phyloP scores from a whole-genome alignment of 768 basidiomycete genomes.

The Boletus insuetus region DNA sequence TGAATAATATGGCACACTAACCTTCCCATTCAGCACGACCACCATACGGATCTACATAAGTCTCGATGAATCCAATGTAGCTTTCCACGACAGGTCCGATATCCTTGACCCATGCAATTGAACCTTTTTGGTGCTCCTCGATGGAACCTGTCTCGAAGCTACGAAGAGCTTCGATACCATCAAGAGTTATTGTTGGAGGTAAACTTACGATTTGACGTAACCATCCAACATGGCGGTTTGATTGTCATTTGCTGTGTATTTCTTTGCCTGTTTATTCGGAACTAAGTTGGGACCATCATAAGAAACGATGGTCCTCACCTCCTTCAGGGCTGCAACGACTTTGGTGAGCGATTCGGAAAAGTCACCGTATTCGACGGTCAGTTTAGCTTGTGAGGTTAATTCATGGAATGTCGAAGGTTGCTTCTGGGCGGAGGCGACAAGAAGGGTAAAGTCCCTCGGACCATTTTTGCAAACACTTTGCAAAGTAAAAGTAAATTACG shows the following conservation, averaged over 20 bases:
- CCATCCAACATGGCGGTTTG: slow-evolving; percentile 71
- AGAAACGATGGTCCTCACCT: slow-evolving; percentile 39
- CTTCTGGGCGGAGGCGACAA: slow-evolving; percentile 66
- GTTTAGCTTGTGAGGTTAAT: slow-evolving; percentile 44
- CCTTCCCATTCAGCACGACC: slow-evolving; percentile 95
- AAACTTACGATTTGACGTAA: slow-evolving; percentile 72
- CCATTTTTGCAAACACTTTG: slow-evolving; percentile 69
- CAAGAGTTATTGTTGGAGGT: not conserved
- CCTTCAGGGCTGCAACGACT: slow-evolving; percentile 52
- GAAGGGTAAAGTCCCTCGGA: slow-evolving; percentile 58
- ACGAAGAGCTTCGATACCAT: not conserved
- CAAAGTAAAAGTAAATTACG: not conserved
- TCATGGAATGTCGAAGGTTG: slow-evolving; percentile 42
- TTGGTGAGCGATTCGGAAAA: slow-evolving; percentile 56
- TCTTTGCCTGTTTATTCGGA: slow-evolving; percentile 52
- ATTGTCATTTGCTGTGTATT: slow-evolving; percentile 69
- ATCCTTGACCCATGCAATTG: slow-evolving; percentile 82
- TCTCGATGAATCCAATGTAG: slow-evolving; percentile 86
- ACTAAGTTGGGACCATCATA: not conserved
- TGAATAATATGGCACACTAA: slow-evolving; percentile 20
- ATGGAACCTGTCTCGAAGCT: slow-evolving; percentile 78
- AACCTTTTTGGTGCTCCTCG: slow-evolving; percentile 74
- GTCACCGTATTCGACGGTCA: slow-evolving; percentile 76
- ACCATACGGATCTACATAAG: slow-evolving; percentile 86
- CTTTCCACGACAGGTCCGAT: slow-evolving; percentile 84